A percentile compares a stretch with the other conserved stretches of the same genome.
phyloP scores from a whole-genome alignment of 1,284 basidiomycete species.

The Melampsora larici-populina region DNA sequence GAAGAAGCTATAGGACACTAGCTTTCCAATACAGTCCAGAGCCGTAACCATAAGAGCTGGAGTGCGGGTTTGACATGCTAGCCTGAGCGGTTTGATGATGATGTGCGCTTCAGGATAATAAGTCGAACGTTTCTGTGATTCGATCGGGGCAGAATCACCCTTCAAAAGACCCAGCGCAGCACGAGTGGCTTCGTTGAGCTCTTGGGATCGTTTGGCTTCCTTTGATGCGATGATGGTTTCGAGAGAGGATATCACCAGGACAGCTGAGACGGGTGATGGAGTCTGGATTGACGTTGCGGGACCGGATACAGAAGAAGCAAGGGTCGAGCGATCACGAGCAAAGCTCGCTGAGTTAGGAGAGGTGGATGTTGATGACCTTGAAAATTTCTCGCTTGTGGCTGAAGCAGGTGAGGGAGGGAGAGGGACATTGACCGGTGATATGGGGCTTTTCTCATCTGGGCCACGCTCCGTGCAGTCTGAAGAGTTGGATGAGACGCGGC shows the following conservation, averaged over 20 bases:
- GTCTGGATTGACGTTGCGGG: slow-evolving; percentile 43
- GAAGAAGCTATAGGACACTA: slow-evolving; percentile 94
- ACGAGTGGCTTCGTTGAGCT: slow-evolving; percentile 76
- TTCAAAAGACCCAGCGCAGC: slow-evolving; percentile 78
- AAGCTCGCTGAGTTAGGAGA: not conserved
- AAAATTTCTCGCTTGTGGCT: not conserved
- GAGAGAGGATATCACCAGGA: slow-evolving; percentile 72
- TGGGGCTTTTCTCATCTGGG: not conserved
- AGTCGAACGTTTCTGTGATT: slow-evolving; percentile 44
- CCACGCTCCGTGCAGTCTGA: not conserved
- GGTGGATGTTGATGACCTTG: not conserved
- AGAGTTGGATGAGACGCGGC: not conserved
- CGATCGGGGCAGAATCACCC: slow-evolving; percentile 64
- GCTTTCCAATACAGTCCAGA: slow-evolving; percentile 90
- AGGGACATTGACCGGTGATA: not conserved
- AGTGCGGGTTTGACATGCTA: slow-evolving; percentile 87
- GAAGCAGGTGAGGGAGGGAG: not conserved
- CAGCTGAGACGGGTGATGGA: slow-evolving; percentile 55
- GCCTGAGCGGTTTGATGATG: slow-evolving; percentile 79
- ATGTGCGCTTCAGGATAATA: slow-evolving; percentile 45
- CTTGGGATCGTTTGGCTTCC: slow-evolving; percentile 77
- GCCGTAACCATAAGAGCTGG: slow-evolving; percentile 91
- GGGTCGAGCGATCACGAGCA: slow-evolving; percentile 22
- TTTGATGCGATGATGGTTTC: slow-evolving; percentile 81
- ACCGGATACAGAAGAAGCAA: slow-evolving; percentile 12